These are phyloP conservation scores for Arthroderma sp. DNA, from an alignment of 2,329 filamentous ascomycete genomes.

Conservation along the genomic window DNA sequence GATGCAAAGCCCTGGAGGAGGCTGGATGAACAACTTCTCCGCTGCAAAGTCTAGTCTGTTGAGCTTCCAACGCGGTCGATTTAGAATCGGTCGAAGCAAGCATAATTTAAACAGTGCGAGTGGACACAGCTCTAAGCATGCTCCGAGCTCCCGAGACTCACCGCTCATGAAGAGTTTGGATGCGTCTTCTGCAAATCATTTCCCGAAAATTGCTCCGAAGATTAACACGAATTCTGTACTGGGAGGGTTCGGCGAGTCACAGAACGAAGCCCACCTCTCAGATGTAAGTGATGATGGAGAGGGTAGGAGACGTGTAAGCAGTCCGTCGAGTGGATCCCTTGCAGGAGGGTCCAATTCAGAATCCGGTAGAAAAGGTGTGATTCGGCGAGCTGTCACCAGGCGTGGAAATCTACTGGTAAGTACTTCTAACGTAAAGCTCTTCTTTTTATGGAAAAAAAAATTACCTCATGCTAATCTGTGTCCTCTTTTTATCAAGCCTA, in stretches of 20 bases:
- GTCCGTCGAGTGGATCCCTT: constrained; percentile 15
- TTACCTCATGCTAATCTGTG: neutral
- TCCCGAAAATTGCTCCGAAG: constrained; percentile 38
- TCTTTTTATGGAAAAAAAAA: neutral
- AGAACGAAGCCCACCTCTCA: constrained; percentile 72
- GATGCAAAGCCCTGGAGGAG: constrained; percentile 41
- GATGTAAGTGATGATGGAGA: constrained; percentile 71
- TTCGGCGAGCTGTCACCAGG: constrained; percentile 69
- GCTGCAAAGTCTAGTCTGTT: constrained; percentile 63
- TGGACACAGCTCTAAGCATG: constrained; percentile 55
- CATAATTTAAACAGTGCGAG: constrained; percentile 59
- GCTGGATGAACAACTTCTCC: constrained; percentile 54
- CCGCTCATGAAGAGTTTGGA: constrained; percentile 48
- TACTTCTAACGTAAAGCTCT: constrained; percentile 8
- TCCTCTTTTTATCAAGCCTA: constrained; percentile 48
- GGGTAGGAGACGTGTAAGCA: constrained; percentile 22
- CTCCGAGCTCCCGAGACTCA: constrained; percentile 62
- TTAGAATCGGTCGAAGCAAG: constrained; percentile 45
- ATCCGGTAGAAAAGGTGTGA: constrained; percentile 57
- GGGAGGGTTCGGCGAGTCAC: constrained; percentile 82
- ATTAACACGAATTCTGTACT: constrained; percentile 47
- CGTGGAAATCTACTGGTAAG: constrained; percentile 77
- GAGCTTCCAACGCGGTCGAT: constrained; percentile 56
- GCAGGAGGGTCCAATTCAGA: constrained; percentile 24
- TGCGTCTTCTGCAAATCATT: constrained; percentile 39